Conservation (phyloP, 495 filamentous ascomycete species). For the Aspergillus leporis region DNA sequence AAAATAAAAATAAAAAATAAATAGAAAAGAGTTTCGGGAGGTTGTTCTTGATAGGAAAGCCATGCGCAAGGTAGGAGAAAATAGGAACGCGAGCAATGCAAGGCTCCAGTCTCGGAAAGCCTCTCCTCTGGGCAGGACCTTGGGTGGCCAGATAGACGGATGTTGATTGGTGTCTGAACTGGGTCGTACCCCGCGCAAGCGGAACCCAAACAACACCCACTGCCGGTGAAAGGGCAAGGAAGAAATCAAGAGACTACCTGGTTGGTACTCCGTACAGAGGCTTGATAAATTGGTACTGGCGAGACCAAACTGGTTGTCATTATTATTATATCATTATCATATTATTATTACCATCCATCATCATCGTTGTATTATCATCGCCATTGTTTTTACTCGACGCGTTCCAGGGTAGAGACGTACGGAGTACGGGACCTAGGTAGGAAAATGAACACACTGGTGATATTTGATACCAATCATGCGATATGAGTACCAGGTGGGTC, state of each 20-base stretch:
- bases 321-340: background rate
- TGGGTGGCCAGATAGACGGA: conserved; percentile 1
- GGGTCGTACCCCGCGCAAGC: conserved; percentile 38
- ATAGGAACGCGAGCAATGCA: conserved; percentile 29
- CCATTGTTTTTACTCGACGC: background rate
- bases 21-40: conserved; percentile 5
- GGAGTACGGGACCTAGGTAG: background rate
- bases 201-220: conserved; percentile 24
- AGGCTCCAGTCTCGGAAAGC: conserved; percentile 38
- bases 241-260: background rate
- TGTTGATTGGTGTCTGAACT: conserved; percentile 33
- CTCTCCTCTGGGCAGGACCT: conserved; percentile 20
- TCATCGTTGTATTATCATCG: too few species aligned
- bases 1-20: background rate
- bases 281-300: background rate
- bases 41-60: conserved; percentile 23
- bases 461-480: background rate
- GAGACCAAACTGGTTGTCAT: background rate
- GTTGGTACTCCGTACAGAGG: conserved; percentile 1
- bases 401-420: background rate
- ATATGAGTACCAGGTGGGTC: background rate
- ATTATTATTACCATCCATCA: too few species aligned
- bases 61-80: conserved; percentile 20
- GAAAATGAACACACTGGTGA: too few species aligned
- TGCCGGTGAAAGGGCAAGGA: conserved; percentile 22